Conservation (phyloP, 176 grass and related monocot genomes). For the Microstegium vimineum region DNA sequence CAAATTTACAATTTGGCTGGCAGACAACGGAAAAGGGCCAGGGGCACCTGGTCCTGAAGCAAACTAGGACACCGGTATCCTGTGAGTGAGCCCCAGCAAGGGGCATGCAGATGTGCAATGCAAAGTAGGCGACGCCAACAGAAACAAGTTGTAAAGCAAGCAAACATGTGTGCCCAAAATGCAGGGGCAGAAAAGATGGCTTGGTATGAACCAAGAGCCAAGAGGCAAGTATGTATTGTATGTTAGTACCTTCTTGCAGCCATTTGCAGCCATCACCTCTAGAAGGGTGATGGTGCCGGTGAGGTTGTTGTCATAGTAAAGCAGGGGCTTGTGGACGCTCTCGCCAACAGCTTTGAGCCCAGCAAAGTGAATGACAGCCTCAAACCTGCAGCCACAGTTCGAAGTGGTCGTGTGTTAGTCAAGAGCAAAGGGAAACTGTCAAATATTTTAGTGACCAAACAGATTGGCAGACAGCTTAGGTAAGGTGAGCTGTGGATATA, state of each 20-base stretch:
- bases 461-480: too few relatives aligned
- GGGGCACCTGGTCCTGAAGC: slow-evolving; percentile 13
- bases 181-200: not conserved
- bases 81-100: slow-evolving; percentile 47
- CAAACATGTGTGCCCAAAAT: not conserved
- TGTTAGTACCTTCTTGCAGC: slow-evolving; percentile 91
- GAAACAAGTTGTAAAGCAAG: not conserved
- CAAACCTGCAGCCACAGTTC: not conserved
- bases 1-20: not conserved
- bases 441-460: not conserved
- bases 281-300: slow-evolving; percentile 77
- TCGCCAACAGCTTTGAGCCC: too few relatives aligned
- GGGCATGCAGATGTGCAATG: not conserved
- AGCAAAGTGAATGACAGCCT: too few relatives aligned
- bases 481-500: not conserved
- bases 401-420: not conserved
- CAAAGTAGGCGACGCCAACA: not conserved
- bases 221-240: not conserved
- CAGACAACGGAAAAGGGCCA: not conserved
- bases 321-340: too few relatives aligned
- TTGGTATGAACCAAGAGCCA: not conserved
- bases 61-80: slow-evolving; percentile 20
- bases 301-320: slow-evolving; percentile 65
- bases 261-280: slow-evolving; percentile 87
- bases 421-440: not conserved